Percentiles rank a stretch among this genome's conserved stretches.
These are phyloP conservation scores for Barnettozyma salicaria DNA, from an alignment of 805 yeast species.

Conservation along the genomic window DNA sequence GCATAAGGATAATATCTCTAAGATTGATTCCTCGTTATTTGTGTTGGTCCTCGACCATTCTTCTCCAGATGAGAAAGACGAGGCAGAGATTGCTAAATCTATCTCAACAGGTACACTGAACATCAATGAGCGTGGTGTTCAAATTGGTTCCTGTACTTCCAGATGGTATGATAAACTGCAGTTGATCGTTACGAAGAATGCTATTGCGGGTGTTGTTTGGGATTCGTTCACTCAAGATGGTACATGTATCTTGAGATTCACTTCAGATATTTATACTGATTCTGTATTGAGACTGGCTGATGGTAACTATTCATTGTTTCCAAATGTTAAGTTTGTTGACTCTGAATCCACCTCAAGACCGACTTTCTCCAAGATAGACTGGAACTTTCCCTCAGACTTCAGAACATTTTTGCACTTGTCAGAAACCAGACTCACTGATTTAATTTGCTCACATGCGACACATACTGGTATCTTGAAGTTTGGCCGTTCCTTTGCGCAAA, in stretches of 20 bases:
- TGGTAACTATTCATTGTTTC: conserved; percentile 40
- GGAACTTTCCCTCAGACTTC: conserved; percentile 33
- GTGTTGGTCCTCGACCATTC: conserved; percentile 77
- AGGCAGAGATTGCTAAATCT: conserved; percentile 38
- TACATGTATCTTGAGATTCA: conserved; percentile 81
- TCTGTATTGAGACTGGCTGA: conserved; percentile 83
- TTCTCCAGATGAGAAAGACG: conserved; percentile 46
- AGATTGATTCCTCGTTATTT: conserved; percentile 74
- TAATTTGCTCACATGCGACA: conserved; percentile 73
- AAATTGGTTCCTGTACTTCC: conserved; percentile 87
- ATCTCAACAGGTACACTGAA: conserved; percentile 78
- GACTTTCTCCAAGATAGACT: conserved; percentile 26
- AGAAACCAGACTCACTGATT: conserved; percentile 81
- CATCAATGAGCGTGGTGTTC: conserved; percentile 68
- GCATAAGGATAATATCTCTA: conserved; percentile 32
- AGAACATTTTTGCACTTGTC: conserved; percentile 61
- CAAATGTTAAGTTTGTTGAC: conserved; percentile 27
- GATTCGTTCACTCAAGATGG: conserved; percentile 93
- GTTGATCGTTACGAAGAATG: conserved; percentile 74
- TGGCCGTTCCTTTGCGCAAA: conserved; percentile 72
- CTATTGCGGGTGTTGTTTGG: conserved; percentile 86
- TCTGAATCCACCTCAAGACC: conserved; percentile 15
- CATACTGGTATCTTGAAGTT: conserved; percentile 69
- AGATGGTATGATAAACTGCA: conserved; percentile 90
- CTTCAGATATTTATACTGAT: conserved; percentile 85